Percentiles rank a stretch among this genome's conserved stretches.
phyloP scores from a whole-genome alignment of 805 yeast species.

The Candida montana region DNA sequence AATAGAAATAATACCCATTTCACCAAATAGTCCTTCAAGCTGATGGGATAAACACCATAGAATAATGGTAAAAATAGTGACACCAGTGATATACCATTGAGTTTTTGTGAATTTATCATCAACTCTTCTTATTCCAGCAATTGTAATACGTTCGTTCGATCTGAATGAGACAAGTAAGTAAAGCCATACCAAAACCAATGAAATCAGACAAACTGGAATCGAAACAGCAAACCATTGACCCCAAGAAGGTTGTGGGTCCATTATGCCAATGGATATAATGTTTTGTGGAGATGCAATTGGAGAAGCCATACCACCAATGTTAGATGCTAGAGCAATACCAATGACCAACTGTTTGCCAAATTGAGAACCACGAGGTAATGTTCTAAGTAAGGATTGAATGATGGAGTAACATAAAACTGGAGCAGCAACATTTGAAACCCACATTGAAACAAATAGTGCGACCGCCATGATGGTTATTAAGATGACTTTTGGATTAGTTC shows the following conservation, averaged over 20 bases:
- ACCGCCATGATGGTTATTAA: conserved; percentile 79
- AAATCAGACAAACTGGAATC: conserved; percentile 67
- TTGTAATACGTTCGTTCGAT: conserved; percentile 40
- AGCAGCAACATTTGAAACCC: conserved; percentile 97
- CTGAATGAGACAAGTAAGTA: conserved; percentile 63
- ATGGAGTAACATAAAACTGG: conserved; percentile 91
- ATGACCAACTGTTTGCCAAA: conserved; percentile 80
- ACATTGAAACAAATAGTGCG: conserved; percentile 82
- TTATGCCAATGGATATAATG: conserved; percentile 80
- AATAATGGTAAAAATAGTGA: conserved; percentile 66
- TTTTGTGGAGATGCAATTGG: conserved; percentile 98
- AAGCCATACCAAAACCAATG: conserved; percentile 67
- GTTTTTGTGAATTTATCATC: conserved; percentile 64
- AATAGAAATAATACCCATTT: conserved; percentile 94
- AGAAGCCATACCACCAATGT: conserved; percentile 94
- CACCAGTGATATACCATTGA: conserved; percentile 70
- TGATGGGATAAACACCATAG: conserved; percentile 88
- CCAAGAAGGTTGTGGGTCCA: conserved; percentile 86
- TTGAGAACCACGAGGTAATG: conserved; percentile 70
- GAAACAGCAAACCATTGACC: conserved; percentile 89
- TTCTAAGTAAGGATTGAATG: conserved; percentile 82
- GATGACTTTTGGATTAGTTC: conserved; percentile 76
- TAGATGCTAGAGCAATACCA: conserved; percentile 90
- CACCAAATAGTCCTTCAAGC: conserved; percentile 73
- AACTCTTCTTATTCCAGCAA: conserved; percentile 43